phyloP scores from a whole-genome alignment of 2,329 filamentous ascomycete genomes.

The Verticillium isaacii region DNA sequence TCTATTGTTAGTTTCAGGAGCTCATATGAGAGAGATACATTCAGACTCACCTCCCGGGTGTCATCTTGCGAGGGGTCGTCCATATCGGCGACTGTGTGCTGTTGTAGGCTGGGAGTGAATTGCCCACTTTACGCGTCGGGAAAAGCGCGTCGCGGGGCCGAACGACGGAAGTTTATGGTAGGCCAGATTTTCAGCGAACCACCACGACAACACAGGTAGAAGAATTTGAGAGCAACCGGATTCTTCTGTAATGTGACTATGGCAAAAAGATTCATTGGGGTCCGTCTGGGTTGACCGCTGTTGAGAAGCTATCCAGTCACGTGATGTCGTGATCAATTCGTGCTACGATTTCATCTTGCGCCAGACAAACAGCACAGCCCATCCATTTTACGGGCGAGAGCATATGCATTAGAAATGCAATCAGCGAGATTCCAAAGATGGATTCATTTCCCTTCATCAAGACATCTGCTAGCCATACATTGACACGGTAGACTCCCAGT shows the following conservation, averaged over 20 bases:
- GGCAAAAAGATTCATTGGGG: too few relatives aligned
- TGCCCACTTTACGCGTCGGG: slow-evolving; percentile 11
- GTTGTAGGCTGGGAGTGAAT: not conserved
- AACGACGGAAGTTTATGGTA: not conserved
- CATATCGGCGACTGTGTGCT: slow-evolving; percentile 18
- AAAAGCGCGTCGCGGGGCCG: slow-evolving; percentile 4
- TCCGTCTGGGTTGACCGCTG: not conserved
- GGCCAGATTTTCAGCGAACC: not conserved
- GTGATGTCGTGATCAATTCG: slow-evolving; percentile 9
- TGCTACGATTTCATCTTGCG: not conserved
- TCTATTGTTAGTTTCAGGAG: not conserved
- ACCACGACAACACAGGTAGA: not conserved
- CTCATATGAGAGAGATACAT: too few relatives aligned
- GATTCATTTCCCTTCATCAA: too few relatives aligned
- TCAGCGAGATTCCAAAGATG: too few relatives aligned
- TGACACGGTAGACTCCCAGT: too few relatives aligned
- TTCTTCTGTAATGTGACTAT: too few relatives aligned
- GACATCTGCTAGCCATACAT: too few relatives aligned
- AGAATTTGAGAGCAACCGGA: too few relatives aligned
- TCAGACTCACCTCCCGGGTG: slow-evolving; percentile 26
- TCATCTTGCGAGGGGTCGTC: slow-evolving; percentile 25
- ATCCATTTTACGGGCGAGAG: not conserved
- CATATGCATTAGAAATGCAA: not conserved
- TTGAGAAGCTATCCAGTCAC: not conserved
- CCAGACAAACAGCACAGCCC: too few relatives aligned